A percentile compares a stretch with the other conserved stretches of the same genome.
Conservation (phyloP, 2,329 filamentous ascomycete species). For the Drechslera avenae region DNA sequence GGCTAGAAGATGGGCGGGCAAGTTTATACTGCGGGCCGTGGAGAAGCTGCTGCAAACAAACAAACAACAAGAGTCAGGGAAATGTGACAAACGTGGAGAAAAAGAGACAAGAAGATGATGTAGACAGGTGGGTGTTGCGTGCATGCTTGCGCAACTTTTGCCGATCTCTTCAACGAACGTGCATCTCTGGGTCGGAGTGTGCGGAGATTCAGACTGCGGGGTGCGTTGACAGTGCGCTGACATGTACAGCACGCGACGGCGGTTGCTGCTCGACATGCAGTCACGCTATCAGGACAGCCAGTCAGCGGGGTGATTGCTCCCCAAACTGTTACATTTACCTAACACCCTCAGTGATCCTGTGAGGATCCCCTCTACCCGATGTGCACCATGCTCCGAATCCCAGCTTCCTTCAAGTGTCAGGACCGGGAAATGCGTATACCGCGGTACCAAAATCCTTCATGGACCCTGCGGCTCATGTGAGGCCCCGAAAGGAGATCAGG, state of each 20-base stretch:
- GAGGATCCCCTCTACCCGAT: neutral
- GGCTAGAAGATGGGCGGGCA: slow-evolving; percentile 13
- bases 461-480: slow-evolving; percentile 11
- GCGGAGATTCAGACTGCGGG: slow-evolving; percentile 6
- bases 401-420: neutral
- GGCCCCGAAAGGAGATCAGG: slow-evolving; percentile 1
- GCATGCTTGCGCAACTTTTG: too few species aligned
- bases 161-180: too few species aligned
- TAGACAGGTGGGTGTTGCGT: neutral
- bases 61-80: slow-evolving; percentile 4
- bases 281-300: too few species aligned
- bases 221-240: neutral
- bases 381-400: slow-evolving; percentile 3
- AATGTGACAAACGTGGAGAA: slow-evolving; percentile 1
- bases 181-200: slow-evolving; percentile 7
- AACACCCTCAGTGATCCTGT: neutral
- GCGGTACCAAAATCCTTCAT: neutral
- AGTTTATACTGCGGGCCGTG: slow-evolving; percentile 23
- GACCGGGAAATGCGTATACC: slow-evolving; percentile 1
- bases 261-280: neutral
- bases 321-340: neutral
- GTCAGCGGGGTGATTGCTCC: too few species aligned
- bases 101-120: neutral
- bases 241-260: slow-evolving; percentile 1
- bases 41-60: slow-evolving; percentile 6